phyloP scores from a whole-genome alignment of 1,284 basidiomycete genomes.

The Sphaerobolus stellatus region DNA sequence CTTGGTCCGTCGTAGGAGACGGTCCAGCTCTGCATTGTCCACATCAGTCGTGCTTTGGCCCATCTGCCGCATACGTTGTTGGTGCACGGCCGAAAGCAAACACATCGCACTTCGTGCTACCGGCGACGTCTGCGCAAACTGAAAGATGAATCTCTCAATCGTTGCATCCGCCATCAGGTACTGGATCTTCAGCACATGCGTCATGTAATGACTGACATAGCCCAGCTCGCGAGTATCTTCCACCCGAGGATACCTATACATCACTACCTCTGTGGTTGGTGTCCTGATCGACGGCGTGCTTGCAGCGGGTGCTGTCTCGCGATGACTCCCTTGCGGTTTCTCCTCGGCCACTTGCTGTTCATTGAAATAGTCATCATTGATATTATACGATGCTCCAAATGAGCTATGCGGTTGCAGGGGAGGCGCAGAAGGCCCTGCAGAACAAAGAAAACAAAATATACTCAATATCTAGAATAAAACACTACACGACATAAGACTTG shows the following conservation, averaged over 20 bases:
- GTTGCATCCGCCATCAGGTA: constrained; percentile 59
- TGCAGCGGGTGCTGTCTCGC: background rate
- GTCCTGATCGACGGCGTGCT: background rate
- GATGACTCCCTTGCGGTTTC: background rate
- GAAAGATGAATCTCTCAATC: constrained; percentile 41
- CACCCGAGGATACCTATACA: background rate
- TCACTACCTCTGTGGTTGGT: background rate
- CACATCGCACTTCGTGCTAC: constrained; percentile 53
- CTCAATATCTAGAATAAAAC: constrained; percentile 15
- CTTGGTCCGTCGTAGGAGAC: constrained; percentile 18
- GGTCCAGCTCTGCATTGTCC: constrained; percentile 13
- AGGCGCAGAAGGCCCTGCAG: constrained; percentile 16
- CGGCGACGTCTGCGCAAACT: constrained; percentile 44
- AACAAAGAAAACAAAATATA: constrained; percentile 14
- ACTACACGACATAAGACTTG: constrained; percentile 15
- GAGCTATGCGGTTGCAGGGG: constrained; percentile 14
- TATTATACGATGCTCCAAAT: constrained; percentile 15
- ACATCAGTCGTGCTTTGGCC: background rate
- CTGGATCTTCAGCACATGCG: constrained; percentile 59
- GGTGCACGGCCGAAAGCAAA: constrained; percentile 55
- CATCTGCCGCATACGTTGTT: constrained; percentile 30
- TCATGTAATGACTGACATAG: constrained; percentile 45
- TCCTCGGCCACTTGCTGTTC: background rate
- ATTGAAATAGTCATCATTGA: constrained; percentile 14
- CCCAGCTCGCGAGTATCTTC: constrained; percentile 20